Evolutionary conservation across 192 early-diverging fungal genomes (phyloP), one percentile per base, ranked within the genome.

Genomic region (Coemansia interrupta): DNA sequence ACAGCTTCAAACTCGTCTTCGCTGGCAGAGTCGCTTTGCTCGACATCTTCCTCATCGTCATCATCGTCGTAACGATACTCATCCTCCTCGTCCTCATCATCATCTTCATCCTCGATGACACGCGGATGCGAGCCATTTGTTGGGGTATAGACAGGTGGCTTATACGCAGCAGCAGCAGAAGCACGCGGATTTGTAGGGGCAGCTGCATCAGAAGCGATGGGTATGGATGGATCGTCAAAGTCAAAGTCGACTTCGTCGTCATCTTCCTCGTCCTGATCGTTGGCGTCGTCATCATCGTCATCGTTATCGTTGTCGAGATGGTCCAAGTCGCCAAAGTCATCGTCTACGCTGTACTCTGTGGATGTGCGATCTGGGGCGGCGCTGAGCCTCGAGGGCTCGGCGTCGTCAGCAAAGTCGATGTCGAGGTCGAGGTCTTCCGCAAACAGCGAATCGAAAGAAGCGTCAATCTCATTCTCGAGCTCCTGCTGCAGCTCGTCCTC

Each of bases 1-100:
- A 79, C 71, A 36, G 70, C 63, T 29, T 79, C 77, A 60, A 79
- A 79, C 50, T 78, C 75, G 29, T 70, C 76, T 20, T 79, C 71
- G 4, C 70, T 73, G 14, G 66, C 66, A 30, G 76, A 79, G 9
- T 45, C 50, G 19, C 43, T 41, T 13, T 55, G 38, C 8, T 39
- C 24, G 14, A 32, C 26, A 13, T 22, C 32, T 3, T 36, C 52
- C 6, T 40, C 52, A 2, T 54, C 52, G 5, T 20, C 28, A 8
- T 54, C 26, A 0, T 54, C 32, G 7, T 29, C 26, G n/a, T n/a
- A n/a, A n/a, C n/a, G n/a, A n/a, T n/a, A n/a, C 2, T 36, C 52
- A 3, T 54, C 52, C 0, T 54, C 39, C 11, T 26, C 32, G 32
- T 64, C 73, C n/a, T 65, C 63, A n/a, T 76, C 68, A 4, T 54